These are phyloP conservation scores for Torulaspora microellipsoides DNA, from an alignment of 805 yeast species.

Conservation along the genomic window DNA sequence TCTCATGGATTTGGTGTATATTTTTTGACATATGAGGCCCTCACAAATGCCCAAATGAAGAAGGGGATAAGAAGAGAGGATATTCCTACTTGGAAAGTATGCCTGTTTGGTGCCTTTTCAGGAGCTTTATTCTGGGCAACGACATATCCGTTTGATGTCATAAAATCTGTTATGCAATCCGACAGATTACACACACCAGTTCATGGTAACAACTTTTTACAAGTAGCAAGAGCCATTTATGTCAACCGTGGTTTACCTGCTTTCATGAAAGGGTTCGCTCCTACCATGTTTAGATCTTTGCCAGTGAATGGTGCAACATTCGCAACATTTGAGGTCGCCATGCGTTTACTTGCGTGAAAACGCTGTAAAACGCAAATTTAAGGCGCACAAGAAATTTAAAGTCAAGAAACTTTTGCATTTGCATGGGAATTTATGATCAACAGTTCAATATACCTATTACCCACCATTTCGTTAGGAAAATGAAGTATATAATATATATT, in stretches of 20 bases:
- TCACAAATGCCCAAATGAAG: conserved; percentile 52
- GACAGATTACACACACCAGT: conserved; percentile 44
- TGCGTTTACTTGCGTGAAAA: conserved; percentile 54
- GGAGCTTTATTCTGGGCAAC: conserved; percentile 86
- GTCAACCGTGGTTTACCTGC: conserved; percentile 62
- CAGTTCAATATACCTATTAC: too few relatives aligned
- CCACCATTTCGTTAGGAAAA: too few relatives aligned
- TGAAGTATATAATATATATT: too few relatives aligned
- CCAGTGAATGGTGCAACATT: conserved; percentile 98
- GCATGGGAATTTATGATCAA: too few relatives aligned
- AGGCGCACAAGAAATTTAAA: too few relatives aligned
- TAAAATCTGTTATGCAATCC: conserved; percentile 80
- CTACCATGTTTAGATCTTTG: conserved; percentile 92
- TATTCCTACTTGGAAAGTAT: conserved; percentile 82
- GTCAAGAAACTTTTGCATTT: too few relatives aligned
- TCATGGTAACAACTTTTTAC: conserved; percentile 49
- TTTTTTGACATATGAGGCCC: conserved; percentile 85
- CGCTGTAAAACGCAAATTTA: too few relatives aligned
- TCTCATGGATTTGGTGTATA: conserved; percentile 84
- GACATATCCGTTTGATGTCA: conserved; percentile 83
- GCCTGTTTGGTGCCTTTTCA: conserved; percentile 83
- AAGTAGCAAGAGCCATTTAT: conserved; percentile 52
- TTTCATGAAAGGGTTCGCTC: conserved; percentile 84
- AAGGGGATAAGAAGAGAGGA: conserved; percentile 52
- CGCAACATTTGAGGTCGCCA: conserved; percentile 85